A percentile compares a stretch with the other conserved stretches of the same genome.
phyloP scores from a whole-genome alignment of 148 eudicot genomes.

The Vaccinium macrocarpon region DNA sequence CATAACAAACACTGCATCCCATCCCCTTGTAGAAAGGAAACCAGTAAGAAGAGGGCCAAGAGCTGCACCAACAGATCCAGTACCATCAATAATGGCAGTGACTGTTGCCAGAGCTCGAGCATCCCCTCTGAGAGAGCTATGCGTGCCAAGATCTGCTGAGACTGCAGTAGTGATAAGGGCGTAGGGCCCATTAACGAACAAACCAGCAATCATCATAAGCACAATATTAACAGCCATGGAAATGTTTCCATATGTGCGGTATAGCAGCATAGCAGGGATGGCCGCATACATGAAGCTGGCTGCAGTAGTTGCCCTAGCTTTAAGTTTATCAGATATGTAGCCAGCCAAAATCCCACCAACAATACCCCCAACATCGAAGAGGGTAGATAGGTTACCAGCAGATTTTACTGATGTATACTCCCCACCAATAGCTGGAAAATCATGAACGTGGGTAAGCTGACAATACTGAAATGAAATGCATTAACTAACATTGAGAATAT shows the following conservation, averaged over 20 bases:
- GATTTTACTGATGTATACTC: conserved; percentile 76
- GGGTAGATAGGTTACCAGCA: conserved; percentile 93
- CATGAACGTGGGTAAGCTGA: conserved; percentile 14
- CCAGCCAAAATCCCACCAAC: conserved; percentile 93
- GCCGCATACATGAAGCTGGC: conserved; percentile 84
- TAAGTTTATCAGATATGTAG: conserved; percentile 78
- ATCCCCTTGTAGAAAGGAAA: conserved; percentile 74
- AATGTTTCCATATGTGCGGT: conserved; percentile 64
- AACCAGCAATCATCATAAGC: conserved; percentile 87
- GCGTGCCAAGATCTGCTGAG: conserved; percentile 96
- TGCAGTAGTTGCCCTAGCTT: conserved; percentile 87
- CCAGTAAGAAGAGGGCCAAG: conserved; percentile 91
- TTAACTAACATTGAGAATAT: neutral
- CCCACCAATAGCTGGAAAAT: conserved; percentile 77
- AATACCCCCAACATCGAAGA: conserved; percentile 94
- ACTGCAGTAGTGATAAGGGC: conserved; percentile 98
- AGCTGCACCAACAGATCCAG: conserved; percentile 95
- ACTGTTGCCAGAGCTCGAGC: conserved; percentile 96
- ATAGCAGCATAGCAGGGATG: conserved; percentile 77
- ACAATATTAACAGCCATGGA: conserved; percentile 67
- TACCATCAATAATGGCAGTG: conserved; percentile 97
- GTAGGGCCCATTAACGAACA: conserved; percentile 88
- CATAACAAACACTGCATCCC: conserved; percentile 84
- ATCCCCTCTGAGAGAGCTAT: conserved; percentile 79
- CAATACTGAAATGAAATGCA: conserved; percentile 1